Base-by-base conservation (phyloP, 2,329 filamentous ascomycete species). In the Phyllachora maydis region DNA sequence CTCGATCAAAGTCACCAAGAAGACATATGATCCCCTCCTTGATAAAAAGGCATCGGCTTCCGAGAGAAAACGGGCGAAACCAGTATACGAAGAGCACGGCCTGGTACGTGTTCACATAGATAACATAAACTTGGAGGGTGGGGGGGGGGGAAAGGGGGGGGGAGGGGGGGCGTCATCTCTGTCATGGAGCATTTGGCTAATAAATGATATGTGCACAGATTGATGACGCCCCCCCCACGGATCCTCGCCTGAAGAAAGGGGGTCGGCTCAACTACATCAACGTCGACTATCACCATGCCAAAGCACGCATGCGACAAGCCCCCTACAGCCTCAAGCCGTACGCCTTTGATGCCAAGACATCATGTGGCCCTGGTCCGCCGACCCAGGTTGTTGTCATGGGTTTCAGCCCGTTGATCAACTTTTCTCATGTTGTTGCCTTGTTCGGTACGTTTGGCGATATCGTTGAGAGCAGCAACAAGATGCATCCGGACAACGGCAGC, bases 381-480 rank as follows among this genome's bases (percentile, higher is more conserved):
- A 81, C 76, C 3, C 81, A 92, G 43, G 69, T 98, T 23, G 73
- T 95, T 4, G 81, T 93, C 11, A 83, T 72, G n/a, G 81, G 82
- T n/a, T 93, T 93, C 43, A 88, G 95, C 46, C 83, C 85, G 5
- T 55, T 95, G 32, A 73, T 77, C 19, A 66, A 79, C 8, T 78
- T 91, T 36, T 64, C 68, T 26, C 77, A 79, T 37, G 62, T 92
- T 23, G 66, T 65, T 11, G 66, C 73, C 21, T 64, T 78, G 25
- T 90, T 91, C 42, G 66, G 72, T 11, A 67, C 65, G 3, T 91
- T 76, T 49, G 82, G 82, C 25, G 79, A 92, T 28, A 83, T 98
- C 32, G 74, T 75, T 21, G 76, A 83, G 40, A 75, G 90, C 36
- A 82, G 79, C 40, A 93, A 93, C 41, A 85, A 90, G 44, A 85